phyloP scores from a whole-genome alignment of 1,284 basidiomycete species.

The Cutaneotrichosporon sp. region DNA sequence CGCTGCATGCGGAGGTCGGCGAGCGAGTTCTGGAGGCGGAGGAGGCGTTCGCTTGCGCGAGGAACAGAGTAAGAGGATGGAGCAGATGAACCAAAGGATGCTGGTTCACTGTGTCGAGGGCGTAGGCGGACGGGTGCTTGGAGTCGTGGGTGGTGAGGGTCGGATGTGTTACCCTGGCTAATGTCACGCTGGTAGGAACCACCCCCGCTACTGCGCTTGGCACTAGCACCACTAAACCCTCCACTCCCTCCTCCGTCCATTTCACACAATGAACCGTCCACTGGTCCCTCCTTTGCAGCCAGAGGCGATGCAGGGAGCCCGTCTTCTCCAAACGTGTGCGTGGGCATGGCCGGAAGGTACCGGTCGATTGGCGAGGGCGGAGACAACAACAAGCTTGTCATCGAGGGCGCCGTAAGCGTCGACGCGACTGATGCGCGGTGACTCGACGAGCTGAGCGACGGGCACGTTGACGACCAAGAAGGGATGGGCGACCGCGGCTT shows the following conservation, averaged over 20 bases:
- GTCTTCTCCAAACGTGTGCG: background rate
- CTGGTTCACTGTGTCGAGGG: conserved; percentile 3
- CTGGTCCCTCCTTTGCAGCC: background rate
- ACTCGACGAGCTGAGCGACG: conserved; percentile 22
- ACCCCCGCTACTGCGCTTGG: too few species aligned
- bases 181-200: conserved; percentile 9
- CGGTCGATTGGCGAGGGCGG: conserved; percentile 20
- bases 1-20: conserved; percentile 21
- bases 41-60: conserved; percentile 23
- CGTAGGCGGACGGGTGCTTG: background rate
- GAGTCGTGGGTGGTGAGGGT: conserved; percentile 2
- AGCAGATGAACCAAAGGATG: background rate
- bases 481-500: conserved; percentile 23
- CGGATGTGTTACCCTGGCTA: background rate
- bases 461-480: conserved; percentile 26
- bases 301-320: background rate
- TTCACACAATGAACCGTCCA: too few species aligned
- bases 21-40: conserved; percentile 22
- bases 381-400: conserved; percentile 23
- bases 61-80: conserved; percentile 8
- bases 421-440: conserved; percentile 27
- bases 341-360: conserved; percentile 10
- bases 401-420: conserved; percentile 26
- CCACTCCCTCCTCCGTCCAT: too few species aligned
- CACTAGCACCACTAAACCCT: background rate